Evolutionary conservation across 768 basidiomycete genomes (phyloP).

Genomic region (Tephrocybe sp.): DNA sequence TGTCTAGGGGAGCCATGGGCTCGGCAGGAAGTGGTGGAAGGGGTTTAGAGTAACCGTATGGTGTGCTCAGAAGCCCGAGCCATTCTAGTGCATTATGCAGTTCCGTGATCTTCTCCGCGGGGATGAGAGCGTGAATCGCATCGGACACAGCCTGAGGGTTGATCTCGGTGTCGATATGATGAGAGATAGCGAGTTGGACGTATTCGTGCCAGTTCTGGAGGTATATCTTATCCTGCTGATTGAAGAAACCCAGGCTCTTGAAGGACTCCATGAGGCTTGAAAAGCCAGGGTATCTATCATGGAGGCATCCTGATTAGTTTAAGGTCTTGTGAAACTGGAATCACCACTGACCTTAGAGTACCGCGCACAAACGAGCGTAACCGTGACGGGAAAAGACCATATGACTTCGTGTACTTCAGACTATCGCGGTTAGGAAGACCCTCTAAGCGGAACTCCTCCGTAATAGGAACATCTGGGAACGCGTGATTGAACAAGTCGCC

Average conservation of each 20-base stretch:
- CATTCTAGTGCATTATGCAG: constrained; percentile 46
- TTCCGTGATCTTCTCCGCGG: constrained; percentile 17
- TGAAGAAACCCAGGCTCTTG: constrained; percentile 66
- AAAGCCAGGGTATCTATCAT: constrained; percentile 79
- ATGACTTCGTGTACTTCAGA: constrained; percentile 63
- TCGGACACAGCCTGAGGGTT: constrained; percentile 14
- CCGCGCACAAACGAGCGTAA: constrained; percentile 73
- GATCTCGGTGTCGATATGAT: constrained; percentile 14
- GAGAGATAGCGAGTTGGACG: constrained; percentile 23
- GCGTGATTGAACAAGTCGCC: constrained; percentile 49
- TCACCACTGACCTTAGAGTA: constrained; percentile 61
- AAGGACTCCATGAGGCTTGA: constrained; percentile 71
- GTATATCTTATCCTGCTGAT: constrained; percentile 31
- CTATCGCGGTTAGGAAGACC: constrained; percentile 88
- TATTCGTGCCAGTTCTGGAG: constrained; percentile 39
- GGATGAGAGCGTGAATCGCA: constrained; percentile 20
- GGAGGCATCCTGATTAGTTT: not conserved
- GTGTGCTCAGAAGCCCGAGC: constrained; percentile 32
- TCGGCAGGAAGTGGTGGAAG: constrained; percentile 43
- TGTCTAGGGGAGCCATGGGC: constrained; percentile 58
- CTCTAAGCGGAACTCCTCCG: constrained; percentile 63
- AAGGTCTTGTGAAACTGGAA: not conserved
- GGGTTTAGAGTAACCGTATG: constrained; percentile 2
- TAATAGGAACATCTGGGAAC: constrained; percentile 69
- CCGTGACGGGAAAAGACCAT: constrained; percentile 48